These are phyloP conservation scores for Podila verticillata DNA, from an alignment of 192 early-diverging fungal genomes.

Conservation along the genomic window DNA sequence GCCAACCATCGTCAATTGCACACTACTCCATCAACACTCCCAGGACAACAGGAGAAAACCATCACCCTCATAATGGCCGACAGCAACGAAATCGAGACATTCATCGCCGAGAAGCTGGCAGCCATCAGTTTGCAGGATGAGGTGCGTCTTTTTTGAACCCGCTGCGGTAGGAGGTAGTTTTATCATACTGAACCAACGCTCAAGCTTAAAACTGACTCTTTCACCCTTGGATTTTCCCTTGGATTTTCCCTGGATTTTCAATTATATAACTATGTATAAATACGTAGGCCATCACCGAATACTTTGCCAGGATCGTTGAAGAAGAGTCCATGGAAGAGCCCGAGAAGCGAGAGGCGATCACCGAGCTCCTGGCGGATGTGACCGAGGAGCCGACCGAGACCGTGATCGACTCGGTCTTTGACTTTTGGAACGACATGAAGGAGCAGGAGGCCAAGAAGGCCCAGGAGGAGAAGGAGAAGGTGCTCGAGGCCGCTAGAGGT, in stretches of 20 bases:
- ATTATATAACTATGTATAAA: too few relatives aligned
- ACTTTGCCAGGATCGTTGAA: constrained; percentile 70
- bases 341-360: constrained; percentile 74
- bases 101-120: constrained; percentile 34
- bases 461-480: constrained; percentile 51
- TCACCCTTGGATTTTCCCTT: too few relatives aligned
- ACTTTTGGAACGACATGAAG: constrained; percentile 45
- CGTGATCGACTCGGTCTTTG: constrained; percentile 57
- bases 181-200: too few relatives aligned
- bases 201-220: not conserved
- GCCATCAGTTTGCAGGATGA: constrained; percentile 44
- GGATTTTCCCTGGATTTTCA: too few relatives aligned
- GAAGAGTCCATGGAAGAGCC: constrained; percentile 72
- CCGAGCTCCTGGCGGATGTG: constrained; percentile 72
- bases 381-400: constrained; percentile 59
- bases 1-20: too few relatives aligned
- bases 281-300: constrained; percentile 68
- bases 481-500: constrained; percentile 45
- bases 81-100: constrained; percentile 39
- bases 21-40: too few relatives aligned
- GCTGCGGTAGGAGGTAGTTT: too few relatives aligned
- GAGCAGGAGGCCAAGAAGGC: constrained; percentile 43
- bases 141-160: constrained; percentile 17
- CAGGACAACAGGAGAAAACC: too few relatives aligned
- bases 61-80: constrained; percentile 17